Evolutionary conservation across 306 rosid genomes (phyloP), one percentile per base, ranked within the genome.

Genomic region (Castanospermum australe): DNA sequence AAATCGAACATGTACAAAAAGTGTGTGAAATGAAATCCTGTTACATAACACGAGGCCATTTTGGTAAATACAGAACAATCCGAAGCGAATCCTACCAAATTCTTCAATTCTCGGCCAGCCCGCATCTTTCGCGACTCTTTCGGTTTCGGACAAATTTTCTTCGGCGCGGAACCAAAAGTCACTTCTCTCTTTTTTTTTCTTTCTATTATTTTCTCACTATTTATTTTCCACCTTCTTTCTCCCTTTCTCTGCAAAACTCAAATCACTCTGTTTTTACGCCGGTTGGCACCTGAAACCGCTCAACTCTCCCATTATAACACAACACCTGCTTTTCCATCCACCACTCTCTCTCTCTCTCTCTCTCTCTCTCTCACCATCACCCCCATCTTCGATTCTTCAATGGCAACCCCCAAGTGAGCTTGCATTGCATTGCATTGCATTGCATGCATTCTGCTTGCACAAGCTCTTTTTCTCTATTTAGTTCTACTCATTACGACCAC

Each of bases 121-220:
- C 94, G 97, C 89, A 87, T 85, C 86, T 92, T 84, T 79, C 90
- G 97, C 90, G 78, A 80, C 85, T 88, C 91, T 84, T 83, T 79
- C 84, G n/a, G 32, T 48, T 30, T 30, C 30, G 74, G 91, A 90
- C 90, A 84, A 71, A 25, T 56, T 84, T 82, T 85, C 88, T 85
- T 85, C 73, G 15, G 32, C 73, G 42, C 82, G 77, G 78, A 50
- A 67, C 86, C 61, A 87, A 88, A 85, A 83, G 85, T 82, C 87
- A 28, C 83, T 65, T 30, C 44, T 24, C 36, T 70, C 67, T 28
- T 21, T 28, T 21, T 42, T 5, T 74, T 78, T 70, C 10, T 41
- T 25, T 51, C 2, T 32, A 51, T 20, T 20, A 0, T 55, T 13
- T 17, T 17, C 39, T 65, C 18, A 20, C 0, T 54, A 22, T 39